Conservation (phyloP, 2,329 filamentous ascomycete species). For the Sporothrix euskadiensis region DNA sequence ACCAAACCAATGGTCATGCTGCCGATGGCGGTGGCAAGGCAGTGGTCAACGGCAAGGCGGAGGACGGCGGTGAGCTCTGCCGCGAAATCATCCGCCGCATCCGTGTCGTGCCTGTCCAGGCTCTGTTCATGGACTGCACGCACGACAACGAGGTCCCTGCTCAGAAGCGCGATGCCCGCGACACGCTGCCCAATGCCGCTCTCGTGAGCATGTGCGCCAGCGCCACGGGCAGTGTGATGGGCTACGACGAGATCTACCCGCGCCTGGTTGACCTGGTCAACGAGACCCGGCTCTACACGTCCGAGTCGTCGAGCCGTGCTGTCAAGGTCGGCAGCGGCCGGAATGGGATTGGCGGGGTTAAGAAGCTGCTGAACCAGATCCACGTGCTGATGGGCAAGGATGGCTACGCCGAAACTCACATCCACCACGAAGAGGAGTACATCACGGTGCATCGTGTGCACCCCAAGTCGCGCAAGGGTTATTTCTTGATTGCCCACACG, state of each 20-base stretch:
- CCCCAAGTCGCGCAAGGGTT: constrained; percentile 85
- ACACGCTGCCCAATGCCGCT: constrained; percentile 91
- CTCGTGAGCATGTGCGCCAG: constrained; percentile 95
- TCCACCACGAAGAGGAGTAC: constrained; percentile 95
- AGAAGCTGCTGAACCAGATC: constrained; percentile 91
- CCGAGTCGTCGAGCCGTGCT: constrained; percentile 59
- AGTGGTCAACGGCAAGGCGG: constrained; percentile 29
- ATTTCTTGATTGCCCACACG: constrained; percentile 94
- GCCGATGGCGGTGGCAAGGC: constrained; percentile 28
- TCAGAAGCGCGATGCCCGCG: constrained; percentile 89
- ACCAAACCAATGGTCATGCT: not conserved
- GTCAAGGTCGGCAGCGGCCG: constrained; percentile 69
- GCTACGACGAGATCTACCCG: constrained; percentile 95
- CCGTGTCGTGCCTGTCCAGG: constrained; percentile 84
- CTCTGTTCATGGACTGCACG: constrained; percentile 98
- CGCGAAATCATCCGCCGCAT: constrained; percentile 75
- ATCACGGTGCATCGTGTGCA: constrained; percentile 96
- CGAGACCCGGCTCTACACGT: constrained; percentile 81
- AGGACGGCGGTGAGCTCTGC: constrained; percentile 42
- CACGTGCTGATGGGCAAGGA: constrained; percentile 95
- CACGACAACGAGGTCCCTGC: constrained; percentile 97
- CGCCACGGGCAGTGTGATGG: constrained; percentile 93
- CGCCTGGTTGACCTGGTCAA: constrained; percentile 89
- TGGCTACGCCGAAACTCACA: constrained; percentile 90
- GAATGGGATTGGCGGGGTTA: constrained; percentile 84